These are phyloP conservation scores for Wickerhamomyces chaumierensis DNA, from an alignment of 805 yeast species.

Conservation along the genomic window DNA sequence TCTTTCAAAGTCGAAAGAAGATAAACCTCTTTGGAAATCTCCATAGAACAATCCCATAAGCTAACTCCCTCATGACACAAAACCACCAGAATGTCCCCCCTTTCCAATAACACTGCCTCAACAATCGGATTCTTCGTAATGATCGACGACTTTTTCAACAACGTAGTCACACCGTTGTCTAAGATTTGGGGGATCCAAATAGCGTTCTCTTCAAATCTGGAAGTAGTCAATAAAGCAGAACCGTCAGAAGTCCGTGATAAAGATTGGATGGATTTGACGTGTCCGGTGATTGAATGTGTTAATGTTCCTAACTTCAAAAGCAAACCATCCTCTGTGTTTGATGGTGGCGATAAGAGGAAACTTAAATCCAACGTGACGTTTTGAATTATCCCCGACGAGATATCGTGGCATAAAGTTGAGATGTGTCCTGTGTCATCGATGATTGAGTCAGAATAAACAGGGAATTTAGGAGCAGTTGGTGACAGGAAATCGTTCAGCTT, in stretches of 20 bases:
- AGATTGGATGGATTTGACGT: constrained; percentile 64
- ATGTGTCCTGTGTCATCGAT: constrained; percentile 18
- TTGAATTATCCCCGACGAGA: constrained; percentile 23
- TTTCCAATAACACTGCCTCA: constrained; percentile 36
- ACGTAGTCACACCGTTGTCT: constrained; percentile 20
- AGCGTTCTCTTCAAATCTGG: constrained; percentile 51
- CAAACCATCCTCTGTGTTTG: constrained; percentile 2
- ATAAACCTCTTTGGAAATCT: constrained; percentile 15
- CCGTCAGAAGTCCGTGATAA: constrained; percentile 62
- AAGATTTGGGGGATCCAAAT: constrained; percentile 42
- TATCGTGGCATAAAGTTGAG: constrained; percentile 35
- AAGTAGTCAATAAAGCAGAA: constrained; percentile 41
- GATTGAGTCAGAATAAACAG: constrained; percentile 25
- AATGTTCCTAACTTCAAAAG: constrained; percentile 17
- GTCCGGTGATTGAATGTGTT: constrained; percentile 68
- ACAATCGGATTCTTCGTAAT: constrained; percentile 35
- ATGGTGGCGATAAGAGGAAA: constrained; percentile 11
- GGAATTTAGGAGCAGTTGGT: constrained; percentile 18
- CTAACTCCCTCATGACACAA: constrained; percentile 33
- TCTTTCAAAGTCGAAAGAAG: constrained; percentile 2
- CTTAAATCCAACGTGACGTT: constrained; percentile 21
- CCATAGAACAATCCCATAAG: constrained; percentile 47
- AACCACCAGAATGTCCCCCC: constrained; percentile 35
- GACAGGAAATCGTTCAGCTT: constrained; percentile 20
- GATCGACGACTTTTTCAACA: constrained; percentile 28